Evolutionary conservation across 208 protist species (phyloP), one percentile per base, ranked within the genome.

Genomic region (Kentomonas sorsogonicus): DNA sequence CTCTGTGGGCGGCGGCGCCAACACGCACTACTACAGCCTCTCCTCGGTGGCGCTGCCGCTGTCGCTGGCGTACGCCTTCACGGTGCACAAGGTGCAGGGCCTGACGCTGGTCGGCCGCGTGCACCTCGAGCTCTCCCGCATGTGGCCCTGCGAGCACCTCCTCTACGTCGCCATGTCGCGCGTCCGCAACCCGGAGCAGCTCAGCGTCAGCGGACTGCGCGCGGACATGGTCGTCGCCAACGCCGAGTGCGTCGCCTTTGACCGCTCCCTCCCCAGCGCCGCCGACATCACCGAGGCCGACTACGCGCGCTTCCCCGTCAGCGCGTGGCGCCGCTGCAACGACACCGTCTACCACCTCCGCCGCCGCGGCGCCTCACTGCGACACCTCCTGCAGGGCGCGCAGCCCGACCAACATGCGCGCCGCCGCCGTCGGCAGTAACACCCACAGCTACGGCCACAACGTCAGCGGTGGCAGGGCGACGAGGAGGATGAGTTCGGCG

Each of bases 101-200:
- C 65, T 94, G 48, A 91, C 83, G 29, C 67, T 94, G 18, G 80
- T 90, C 26, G 80, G 86, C 11, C 86, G 83, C 31, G 86, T 93
- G 51, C 86, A 93, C 66, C 78, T 93, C 25, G 79, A 93, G 66
- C 83, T 93, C 41, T 86, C 79, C 30, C 77, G 81, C 55, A 93
- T 93, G 86, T 93, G 86, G 86, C 83, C 86, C 22, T 93, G 86
- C 58, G 83, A 90, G 62, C 86, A 93, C 53, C 67, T 90, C 27
- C 77, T 93, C 29, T 93, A 93, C 71, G 86, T 93, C 3, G 83
- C 83, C 63, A 91, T 94, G 83, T 91, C 81, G 60, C 83, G 87
- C 48, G 87, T 94, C 60, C 70, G 82, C 47, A 94, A 94, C 59
- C 87, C 87, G 25, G 83, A 94, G 50, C 87, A 94, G 79, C 74